Conservation (phyloP, 208 protist species). For the Phytomonas francai region DNA sequence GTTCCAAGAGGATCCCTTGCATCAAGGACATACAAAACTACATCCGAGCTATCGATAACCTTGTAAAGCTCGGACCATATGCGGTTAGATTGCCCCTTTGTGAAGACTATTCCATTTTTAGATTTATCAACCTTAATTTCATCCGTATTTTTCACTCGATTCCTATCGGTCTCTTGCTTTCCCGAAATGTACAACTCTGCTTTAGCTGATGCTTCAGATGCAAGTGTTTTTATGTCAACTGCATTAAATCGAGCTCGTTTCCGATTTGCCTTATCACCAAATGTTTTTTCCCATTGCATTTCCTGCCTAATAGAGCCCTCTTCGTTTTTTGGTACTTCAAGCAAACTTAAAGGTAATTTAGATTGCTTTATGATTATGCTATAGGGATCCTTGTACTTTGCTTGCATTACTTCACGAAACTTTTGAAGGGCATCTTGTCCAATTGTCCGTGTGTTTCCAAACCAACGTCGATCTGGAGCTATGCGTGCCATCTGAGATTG, state of each 20-base stretch:
- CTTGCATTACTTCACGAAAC: constrained; percentile 94
- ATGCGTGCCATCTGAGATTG: constrained; percentile 90
- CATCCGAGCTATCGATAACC: constrained; percentile 99
- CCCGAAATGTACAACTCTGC: constrained; percentile 42
- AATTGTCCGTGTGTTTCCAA: constrained; percentile 96
- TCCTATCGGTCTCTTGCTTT: constrained; percentile 46
- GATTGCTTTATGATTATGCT: constrained; percentile 94
- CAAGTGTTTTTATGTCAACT: constrained; percentile 50
- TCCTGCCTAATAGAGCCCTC: constrained; percentile 89
- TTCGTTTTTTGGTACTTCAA: constrained; percentile 80
- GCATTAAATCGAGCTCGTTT: constrained; percentile 80
- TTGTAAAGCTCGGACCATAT: constrained; percentile 99
- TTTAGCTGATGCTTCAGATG: constrained; percentile 31
- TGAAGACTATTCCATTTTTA: constrained; percentile 89
- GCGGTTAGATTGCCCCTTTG: constrained; percentile 97
- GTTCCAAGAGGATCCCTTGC: constrained; percentile 99
- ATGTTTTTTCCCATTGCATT: constrained; percentile 94
- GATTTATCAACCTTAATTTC: constrained; percentile 50
- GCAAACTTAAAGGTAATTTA: constrained; percentile 96
- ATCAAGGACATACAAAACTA: constrained; percentile 98
- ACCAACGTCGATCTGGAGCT: constrained; percentile 95
- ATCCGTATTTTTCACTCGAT: constrained; percentile 38
- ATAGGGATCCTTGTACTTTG: constrained; percentile 96
- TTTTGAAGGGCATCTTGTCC: constrained; percentile 94
- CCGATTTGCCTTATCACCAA: constrained; percentile 92